A percentile compares a stretch with the other conserved stretches of the same genome.
phyloP scores from a whole-genome alignment of 768 basidiomycete species.

The Boletus pseudopeckii region DNA sequence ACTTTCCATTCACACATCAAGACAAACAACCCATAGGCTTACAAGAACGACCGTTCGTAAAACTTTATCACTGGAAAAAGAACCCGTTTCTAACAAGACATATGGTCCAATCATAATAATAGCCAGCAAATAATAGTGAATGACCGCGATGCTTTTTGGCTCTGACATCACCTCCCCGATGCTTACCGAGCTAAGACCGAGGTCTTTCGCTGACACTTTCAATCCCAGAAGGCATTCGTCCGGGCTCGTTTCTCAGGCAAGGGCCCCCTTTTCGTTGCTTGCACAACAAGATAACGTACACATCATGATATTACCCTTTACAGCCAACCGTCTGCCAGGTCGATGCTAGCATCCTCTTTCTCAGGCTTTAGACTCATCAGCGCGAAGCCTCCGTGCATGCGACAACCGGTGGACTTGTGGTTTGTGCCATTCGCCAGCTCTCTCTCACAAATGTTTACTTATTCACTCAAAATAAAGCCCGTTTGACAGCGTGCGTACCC shows the following conservation, averaged over 20 bases:
- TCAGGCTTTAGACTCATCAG: constrained; percentile 26
- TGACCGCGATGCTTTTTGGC: constrained; percentile 15
- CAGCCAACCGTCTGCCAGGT: constrained; percentile 9
- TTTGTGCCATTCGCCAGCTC: no score
- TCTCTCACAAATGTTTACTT: constrained; percentile 7
- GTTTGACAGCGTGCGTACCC: constrained; percentile 25
- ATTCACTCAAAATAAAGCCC: constrained; percentile 4
- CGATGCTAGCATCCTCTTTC: constrained; percentile 13
- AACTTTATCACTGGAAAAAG: constrained; percentile 11
- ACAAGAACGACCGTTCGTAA: constrained; percentile 5
- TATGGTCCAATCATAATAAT: constrained; percentile 2
- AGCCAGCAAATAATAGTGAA: constrained; percentile 3
- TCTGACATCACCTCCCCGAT: constrained; percentile 20
- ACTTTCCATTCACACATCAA: constrained; percentile 4
- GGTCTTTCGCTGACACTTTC: constrained; percentile 16
- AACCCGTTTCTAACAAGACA: background rate
- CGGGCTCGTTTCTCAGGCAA: constrained; percentile 25
- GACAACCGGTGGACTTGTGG: no score
- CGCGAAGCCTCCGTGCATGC: background rate
- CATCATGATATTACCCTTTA: constrained; percentile 5
- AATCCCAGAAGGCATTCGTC: constrained; percentile 3
- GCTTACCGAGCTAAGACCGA: constrained; percentile 17
- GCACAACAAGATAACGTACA: constrained; percentile 29
- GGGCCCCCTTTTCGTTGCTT: constrained; percentile 10
- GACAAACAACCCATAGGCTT: background rate